Base-by-base conservation (phyloP, 305 asterid species). In the Plantago lanceolata region DNA sequence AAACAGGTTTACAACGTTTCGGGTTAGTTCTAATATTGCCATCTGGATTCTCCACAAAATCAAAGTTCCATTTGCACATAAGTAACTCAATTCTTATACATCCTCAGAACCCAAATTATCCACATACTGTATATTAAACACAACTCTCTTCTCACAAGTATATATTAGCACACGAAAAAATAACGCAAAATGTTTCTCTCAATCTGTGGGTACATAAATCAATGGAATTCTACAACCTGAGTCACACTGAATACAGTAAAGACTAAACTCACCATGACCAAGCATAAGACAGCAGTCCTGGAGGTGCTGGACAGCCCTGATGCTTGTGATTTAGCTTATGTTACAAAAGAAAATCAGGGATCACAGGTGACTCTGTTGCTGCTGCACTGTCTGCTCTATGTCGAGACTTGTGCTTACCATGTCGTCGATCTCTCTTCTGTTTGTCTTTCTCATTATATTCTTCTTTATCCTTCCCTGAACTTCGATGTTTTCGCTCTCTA, bases 301-400 rank as follows among this genome's bases (percentile, higher is more conserved):
- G 28, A 68, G 51, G n/a, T n/a, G 40, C 33, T 48, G 19, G 6
- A 48, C 9, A n/a, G 6, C 2, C 51, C 40, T 26, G 24, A 57
- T 21, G 28, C 59, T 59, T 40, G 55, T 58, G 35, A 47, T 18
- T 48, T 9, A 40, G 48, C 54, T 68, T 68, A 54, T 70, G 84
- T 85, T 86, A 91, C 63, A 91, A 79, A 47, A 91, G 96, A 83
- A 88, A 91, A 80, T 91, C 97, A 26, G 92, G 97, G 61, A 88
- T 79, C 11, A 86, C 96, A 3, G 85, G 72, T 52, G 91, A 75
- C 64, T 84, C 84, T 58, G 79, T 84, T 61, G 74, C 80, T 63
- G 79, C 69, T 48, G 73, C 47, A 66, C 70, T 82, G 31, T 86
- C 88, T 56, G 88, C 82, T 79, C 83, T 82, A 44, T 71, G 94